Evolutionary conservation across 73 alveolate species (phyloP).

Genomic region (Paramecium caudatum): DNA sequence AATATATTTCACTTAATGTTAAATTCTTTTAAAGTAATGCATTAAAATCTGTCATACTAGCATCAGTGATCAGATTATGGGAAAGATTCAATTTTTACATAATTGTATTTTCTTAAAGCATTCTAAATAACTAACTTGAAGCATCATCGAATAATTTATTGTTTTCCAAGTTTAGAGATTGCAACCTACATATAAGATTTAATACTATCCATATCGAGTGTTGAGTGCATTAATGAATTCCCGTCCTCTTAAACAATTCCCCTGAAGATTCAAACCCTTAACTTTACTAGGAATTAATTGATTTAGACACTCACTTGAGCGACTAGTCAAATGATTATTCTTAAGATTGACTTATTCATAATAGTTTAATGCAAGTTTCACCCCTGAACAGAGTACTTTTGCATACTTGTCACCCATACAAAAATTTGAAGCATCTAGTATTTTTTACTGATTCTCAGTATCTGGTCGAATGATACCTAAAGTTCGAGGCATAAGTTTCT

Average conservation of each 20-base stretch:
- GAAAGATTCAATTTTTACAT: slow-evolving; percentile 32
- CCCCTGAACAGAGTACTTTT: slow-evolving; percentile 39
- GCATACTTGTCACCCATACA: slow-evolving; percentile 63
- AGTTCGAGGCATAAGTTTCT: slow-evolving; percentile 59
- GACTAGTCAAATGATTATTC: slow-evolving; percentile 22
- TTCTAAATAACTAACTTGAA: neutral
- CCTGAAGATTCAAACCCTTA: slow-evolving; percentile 25
- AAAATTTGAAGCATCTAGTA: slow-evolving; percentile 57
- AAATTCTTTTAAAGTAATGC: neutral
- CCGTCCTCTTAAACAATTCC: slow-evolving; percentile 18
- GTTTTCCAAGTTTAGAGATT: slow-evolving; percentile 33
- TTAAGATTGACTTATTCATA: slow-evolving; percentile 54
- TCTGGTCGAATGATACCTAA: slow-evolving; percentile 27
- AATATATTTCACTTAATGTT: slow-evolving; percentile 11
- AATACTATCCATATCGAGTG: slow-evolving; percentile 57
- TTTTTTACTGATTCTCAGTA: neutral
- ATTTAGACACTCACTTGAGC: slow-evolving; percentile 12
- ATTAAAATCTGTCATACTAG: slow-evolving; percentile 13
- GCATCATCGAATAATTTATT: slow-evolving; percentile 35
- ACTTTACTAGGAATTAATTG: slow-evolving; percentile 23
- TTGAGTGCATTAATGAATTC: slow-evolving; percentile 24
- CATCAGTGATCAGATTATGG: slow-evolving; percentile 2
- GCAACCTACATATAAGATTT: too few species aligned
- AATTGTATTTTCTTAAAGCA: slow-evolving; percentile 3
- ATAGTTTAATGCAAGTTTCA: neutral